Conservation (phyloP, 2,329 filamentous ascomycete genomes). For the Penicillium digitatum region DNA sequence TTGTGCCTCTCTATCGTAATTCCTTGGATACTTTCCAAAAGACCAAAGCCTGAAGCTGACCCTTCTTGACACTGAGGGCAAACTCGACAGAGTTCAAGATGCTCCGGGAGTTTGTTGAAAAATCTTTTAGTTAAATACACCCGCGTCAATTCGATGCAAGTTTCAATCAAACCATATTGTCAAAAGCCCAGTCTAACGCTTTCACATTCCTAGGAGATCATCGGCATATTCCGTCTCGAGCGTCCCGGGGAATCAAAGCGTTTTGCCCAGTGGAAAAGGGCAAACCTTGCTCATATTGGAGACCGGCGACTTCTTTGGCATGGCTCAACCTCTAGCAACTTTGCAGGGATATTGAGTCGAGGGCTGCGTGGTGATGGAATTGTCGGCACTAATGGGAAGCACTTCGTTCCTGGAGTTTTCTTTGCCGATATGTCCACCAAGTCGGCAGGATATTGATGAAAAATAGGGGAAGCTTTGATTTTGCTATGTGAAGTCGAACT, state of each 20-base stretch:
- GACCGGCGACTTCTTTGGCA: constrained; percentile 17
- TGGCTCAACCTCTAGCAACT: constrained; percentile 8
- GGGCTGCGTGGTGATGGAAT: constrained; percentile 10
- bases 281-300: background rate
- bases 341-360: constrained; percentile 15
- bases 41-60: background rate
- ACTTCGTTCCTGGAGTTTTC: constrained; percentile 9
- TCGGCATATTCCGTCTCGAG: constrained; percentile 13
- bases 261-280: constrained; percentile 2
- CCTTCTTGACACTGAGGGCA: background rate
- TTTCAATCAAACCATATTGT: too few relatives aligned
- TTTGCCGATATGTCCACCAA: constrained; percentile 15
- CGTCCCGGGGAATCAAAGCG: constrained; percentile 12
- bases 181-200: background rate
- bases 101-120: constrained; percentile 4
- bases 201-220: background rate
- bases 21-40: background rate
- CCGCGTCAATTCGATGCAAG: background rate
- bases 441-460: constrained; percentile 7
- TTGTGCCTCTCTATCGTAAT: background rate
- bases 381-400: background rate
- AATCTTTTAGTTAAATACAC: background rate
- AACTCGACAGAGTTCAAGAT: background rate
- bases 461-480: background rate
- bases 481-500: constrained; percentile 19